Conservation (phyloP, 2,329 filamentous ascomycete species). For the Parastagonospora nodorum region DNA sequence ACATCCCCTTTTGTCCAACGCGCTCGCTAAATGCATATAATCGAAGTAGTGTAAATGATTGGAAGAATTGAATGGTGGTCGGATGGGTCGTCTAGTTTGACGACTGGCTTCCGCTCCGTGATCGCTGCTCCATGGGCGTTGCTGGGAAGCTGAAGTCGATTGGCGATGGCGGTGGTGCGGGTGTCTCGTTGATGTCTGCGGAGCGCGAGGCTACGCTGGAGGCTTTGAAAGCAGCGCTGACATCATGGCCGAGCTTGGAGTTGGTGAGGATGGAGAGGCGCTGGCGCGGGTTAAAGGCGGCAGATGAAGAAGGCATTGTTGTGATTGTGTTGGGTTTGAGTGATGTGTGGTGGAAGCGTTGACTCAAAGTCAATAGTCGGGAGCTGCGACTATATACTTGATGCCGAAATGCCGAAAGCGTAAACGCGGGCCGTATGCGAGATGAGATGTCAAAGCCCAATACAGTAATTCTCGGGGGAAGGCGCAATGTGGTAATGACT, state of each 20-base stretch:
- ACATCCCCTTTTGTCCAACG: not conserved
- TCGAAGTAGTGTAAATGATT: constrained; percentile 17
- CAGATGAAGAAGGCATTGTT: constrained; percentile 36
- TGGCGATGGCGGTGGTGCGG: constrained; percentile 48
- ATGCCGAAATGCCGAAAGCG: constrained; percentile 7
- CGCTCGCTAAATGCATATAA: constrained; percentile 39
- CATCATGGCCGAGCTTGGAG: constrained; percentile 47
- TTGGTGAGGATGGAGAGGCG: constrained; percentile 50
- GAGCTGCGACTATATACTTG: constrained; percentile 26
- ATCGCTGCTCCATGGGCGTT: constrained; percentile 33
- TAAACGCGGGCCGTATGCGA: constrained; percentile 13
- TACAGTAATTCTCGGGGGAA: constrained; percentile 15
- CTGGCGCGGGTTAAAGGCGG: constrained; percentile 43
- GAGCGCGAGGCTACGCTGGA: constrained; percentile 34
- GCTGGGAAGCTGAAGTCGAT: constrained; percentile 48
- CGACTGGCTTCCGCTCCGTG: constrained; percentile 29
- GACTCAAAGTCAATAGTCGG: constrained; percentile 1
- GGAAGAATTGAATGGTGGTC: not conserved
- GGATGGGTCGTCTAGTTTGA: constrained; percentile 14
- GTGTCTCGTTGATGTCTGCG: constrained; percentile 42
- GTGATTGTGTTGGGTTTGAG: not conserved
- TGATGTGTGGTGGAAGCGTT: constrained; percentile 1
- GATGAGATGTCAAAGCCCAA: constrained; percentile 20
- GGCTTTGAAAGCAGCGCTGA: constrained; percentile 48
- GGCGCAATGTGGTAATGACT: constrained; percentile 32